A percentile compares a stretch with the other conserved stretches of the same genome.
Conservation (phyloP, 805 yeast species). For the Pichia phayaonensis region DNA sequence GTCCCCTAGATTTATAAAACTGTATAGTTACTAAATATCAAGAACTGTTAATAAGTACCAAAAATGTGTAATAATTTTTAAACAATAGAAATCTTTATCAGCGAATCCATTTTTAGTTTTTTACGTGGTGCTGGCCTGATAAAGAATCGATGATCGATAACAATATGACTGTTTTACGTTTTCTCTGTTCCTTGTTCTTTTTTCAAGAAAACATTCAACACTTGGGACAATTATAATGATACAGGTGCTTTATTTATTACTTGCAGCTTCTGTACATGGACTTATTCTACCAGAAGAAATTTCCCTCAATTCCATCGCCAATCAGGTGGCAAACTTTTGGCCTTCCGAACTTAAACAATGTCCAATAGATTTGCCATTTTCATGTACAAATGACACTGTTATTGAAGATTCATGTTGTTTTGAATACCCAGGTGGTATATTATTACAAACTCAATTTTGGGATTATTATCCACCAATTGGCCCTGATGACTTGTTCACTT, state of each 20-base stretch:
- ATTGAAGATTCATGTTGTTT: constrained; percentile 69
- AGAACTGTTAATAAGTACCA: neutral
- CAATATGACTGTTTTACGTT: neutral
- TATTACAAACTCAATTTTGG: constrained; percentile 89
- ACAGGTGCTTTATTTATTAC: neutral
- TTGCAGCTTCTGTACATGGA: neutral
- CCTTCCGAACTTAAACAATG: constrained; percentile 28
- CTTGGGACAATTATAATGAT: neutral
- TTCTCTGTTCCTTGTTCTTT: neutral
- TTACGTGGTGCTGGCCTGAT: neutral
- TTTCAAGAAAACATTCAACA: neutral
- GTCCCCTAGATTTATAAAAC: neutral
- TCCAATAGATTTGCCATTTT: constrained; percentile 50
- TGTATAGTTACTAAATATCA: neutral
- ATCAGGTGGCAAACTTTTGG: neutral
- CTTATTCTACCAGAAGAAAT: neutral
- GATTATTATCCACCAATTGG: constrained; percentile 73
- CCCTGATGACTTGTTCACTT: constrained; percentile 61
- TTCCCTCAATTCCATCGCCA: neutral
- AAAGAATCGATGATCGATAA: neutral
- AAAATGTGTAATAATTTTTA: neutral
- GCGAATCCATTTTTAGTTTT: neutral
- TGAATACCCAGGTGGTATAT: constrained; percentile 78
- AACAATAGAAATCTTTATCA: neutral
- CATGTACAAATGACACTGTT: constrained; percentile 51